A percentile compares a stretch with the other conserved stretches of the same genome.
phyloP scores from a whole-genome alignment of 2,329 filamentous ascomycete genomes.

The Stagonosporopsis rhizophila region DNA sequence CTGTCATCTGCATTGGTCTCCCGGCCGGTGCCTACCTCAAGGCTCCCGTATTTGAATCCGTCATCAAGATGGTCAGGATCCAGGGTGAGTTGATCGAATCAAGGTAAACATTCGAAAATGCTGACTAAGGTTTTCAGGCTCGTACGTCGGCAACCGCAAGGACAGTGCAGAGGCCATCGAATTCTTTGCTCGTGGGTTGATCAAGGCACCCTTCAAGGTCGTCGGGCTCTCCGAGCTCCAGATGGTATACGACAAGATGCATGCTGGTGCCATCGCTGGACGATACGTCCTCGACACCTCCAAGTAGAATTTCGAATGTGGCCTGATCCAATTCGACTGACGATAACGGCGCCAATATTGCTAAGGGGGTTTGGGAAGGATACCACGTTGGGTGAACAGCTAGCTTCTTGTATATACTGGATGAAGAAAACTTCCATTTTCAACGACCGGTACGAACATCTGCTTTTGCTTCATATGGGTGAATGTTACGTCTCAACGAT shows the following conservation, averaged over 20 bases:
- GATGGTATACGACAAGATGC: constrained; percentile 76
- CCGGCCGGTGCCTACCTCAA: constrained; percentile 77
- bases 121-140: constrained; percentile 9
- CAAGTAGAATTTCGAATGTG: constrained; percentile 29
- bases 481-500: no score
- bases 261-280: constrained; percentile 74
- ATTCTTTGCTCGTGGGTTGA: constrained; percentile 83
- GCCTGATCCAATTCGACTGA: background rate
- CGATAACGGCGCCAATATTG: constrained; percentile 6
- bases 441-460: background rate
- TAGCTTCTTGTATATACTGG: constrained; percentile 18
- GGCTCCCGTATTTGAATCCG: constrained; percentile 88
- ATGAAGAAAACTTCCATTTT: background rate
- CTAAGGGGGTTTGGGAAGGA: constrained; percentile 7
- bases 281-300: constrained; percentile 78
- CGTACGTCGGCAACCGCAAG: constrained; percentile 88
- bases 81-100: constrained; percentile 52
- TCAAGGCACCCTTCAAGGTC: constrained; percentile 86
- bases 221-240: constrained; percentile 81
- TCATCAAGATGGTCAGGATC: constrained; percentile 89
- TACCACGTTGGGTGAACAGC: constrained; percentile 3
- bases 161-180: constrained; percentile 90
- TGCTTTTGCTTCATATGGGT: background rate
- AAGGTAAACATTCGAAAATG: constrained; percentile 34
- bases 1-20: constrained; percentile 87